phyloP scores from a whole-genome alignment of 2,329 filamentous ascomycete species.

The Pezicula radicicola region DNA sequence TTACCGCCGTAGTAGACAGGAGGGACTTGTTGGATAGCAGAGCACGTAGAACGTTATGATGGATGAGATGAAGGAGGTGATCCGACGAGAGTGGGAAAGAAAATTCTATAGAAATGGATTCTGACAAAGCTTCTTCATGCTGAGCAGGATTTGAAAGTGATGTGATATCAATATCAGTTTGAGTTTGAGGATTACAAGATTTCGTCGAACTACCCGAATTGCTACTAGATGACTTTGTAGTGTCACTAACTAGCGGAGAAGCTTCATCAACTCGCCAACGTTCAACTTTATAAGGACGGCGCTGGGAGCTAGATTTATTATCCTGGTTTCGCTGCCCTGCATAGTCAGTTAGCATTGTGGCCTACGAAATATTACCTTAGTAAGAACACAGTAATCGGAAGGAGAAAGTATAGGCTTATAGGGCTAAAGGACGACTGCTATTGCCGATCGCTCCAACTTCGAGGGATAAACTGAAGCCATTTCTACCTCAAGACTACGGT shows the following conservation, averaged over 20 bases:
- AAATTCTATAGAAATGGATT: not conserved
- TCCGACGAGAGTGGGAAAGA: constrained; percentile 14
- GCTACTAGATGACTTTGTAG: no score
- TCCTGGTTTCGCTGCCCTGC: constrained; percentile 6
- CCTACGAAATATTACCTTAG: no score
- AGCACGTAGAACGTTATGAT: constrained; percentile 18
- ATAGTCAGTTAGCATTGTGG: no score
- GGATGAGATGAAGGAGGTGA: constrained; percentile 20
- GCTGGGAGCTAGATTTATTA: not conserved
- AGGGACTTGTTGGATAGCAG: constrained; percentile 16
- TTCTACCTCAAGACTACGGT: no score
- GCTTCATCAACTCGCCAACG: constrained; percentile 11
- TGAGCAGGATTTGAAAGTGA: not conserved
- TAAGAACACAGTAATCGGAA: no score
- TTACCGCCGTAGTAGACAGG: constrained; percentile 4
- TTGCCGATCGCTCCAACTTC: no score
- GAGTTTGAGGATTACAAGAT: not conserved
- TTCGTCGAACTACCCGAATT: no score
- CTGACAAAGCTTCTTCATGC: not conserved
- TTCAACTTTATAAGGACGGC: constrained; percentile 10
- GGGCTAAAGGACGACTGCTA: no score
- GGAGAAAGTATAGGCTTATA: no score
- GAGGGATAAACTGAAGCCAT: no score
- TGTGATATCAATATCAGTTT: not conserved
- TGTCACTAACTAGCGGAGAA: not conserved